These are phyloP conservation scores for Ophiostoma ips DNA, from an alignment of 2,329 filamentous ascomycete species.

Conservation along the genomic window DNA sequence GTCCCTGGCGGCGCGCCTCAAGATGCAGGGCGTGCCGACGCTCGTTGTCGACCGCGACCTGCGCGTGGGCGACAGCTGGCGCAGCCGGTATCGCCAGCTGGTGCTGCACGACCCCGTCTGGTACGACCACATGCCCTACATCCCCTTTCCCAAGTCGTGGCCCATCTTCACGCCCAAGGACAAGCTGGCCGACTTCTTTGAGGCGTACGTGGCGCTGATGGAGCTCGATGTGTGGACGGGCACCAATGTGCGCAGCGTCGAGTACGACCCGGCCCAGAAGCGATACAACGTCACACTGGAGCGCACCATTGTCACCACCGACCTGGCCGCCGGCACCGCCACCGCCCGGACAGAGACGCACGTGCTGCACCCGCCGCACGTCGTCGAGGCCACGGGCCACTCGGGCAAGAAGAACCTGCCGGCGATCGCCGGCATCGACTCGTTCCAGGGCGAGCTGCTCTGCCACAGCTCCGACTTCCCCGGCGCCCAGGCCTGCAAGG, in stretches of 20 bases:
- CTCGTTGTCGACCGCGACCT: slow-evolving; percentile 46
- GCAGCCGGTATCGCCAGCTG: slow-evolving; percentile 47
- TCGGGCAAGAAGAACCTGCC: slow-evolving; percentile 52
- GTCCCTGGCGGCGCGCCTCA: slow-evolving; percentile 41
- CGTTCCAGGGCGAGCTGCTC: slow-evolving; percentile 37
- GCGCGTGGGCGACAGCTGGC: slow-evolving; percentile 50
- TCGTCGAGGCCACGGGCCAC: slow-evolving; percentile 55
- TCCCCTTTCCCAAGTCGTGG: slow-evolving; percentile 51
- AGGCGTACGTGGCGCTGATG: slow-evolving; percentile 48
- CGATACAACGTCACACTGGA: slow-evolving; percentile 42
- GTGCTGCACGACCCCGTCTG: slow-evolving; percentile 55
- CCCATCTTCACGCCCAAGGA: slow-evolving; percentile 60
- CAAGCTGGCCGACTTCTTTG: slow-evolving; percentile 56
- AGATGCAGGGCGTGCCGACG: slow-evolving; percentile 40
- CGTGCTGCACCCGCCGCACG: slow-evolving; percentile 45
- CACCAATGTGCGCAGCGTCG: slow-evolving; percentile 32
- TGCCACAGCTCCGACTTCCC: slow-evolving; percentile 41
- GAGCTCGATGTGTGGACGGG: slow-evolving; percentile 55
- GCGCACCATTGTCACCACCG: slow-evolving; percentile 26
- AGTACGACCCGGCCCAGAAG: slow-evolving; percentile 35
- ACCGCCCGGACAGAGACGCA: slow-evolving; percentile 26
- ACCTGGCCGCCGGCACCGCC: slow-evolving; percentile 25
- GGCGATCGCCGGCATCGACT: slow-evolving; percentile 36
- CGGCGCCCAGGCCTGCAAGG: slow-evolving; percentile 22
- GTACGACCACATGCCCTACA: slow-evolving; percentile 48